Base-by-base conservation (phyloP, 169 alveolate genomes). In the Plasmodium gallinaceum region DNA sequence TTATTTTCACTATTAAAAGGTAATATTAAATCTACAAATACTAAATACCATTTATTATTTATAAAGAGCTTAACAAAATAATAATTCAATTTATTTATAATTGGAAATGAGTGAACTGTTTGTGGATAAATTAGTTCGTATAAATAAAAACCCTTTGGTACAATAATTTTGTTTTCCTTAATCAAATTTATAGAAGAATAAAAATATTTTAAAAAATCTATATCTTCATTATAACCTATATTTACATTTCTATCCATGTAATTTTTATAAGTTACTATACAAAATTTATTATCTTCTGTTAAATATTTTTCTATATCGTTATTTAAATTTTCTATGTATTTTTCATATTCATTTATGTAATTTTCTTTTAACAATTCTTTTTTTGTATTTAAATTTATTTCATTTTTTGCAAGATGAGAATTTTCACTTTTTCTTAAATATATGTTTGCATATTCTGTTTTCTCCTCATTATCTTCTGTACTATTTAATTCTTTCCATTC, bases 41-140 rank as follows among this genome's bases (percentile, higher is more conserved):
- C 72, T 83, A 83, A 54, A 24, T 42, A 62, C 91, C 91, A 83
- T 52, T 66, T 68, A 83, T 83, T 83, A 83, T 83, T 83, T 83
- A 83, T 83, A 16, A 14, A 83, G 4, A 83, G 58, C 37, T 83
- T 83, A 37, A 83, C 91, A 20, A 83, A 66, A 48, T 83, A 83
- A 61, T 83, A 68, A 62, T 60, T 83, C 24, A 83, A 37, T 66
- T 48, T 66, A 46, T 83, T 83, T 68, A 72, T 45, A n/a, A 83
- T 24, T 37, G 91, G 91, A 62, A 83, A 83, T 24, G 72, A 26
- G 18, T 71, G 43, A 18, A 26, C 45, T 26, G 91, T 83, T 68
- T 83, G 91, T 52, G 91, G 91, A 12, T 83, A 71, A n/a, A 83
- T 83, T 32, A 68, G 18, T 46, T 83, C 91, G 16, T 83, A 83